These are phyloP conservation scores for Cutaneotrichosporon sp. DNA, from an alignment of 1,284 basidiomycete genomes.

Conservation along the genomic window DNA sequence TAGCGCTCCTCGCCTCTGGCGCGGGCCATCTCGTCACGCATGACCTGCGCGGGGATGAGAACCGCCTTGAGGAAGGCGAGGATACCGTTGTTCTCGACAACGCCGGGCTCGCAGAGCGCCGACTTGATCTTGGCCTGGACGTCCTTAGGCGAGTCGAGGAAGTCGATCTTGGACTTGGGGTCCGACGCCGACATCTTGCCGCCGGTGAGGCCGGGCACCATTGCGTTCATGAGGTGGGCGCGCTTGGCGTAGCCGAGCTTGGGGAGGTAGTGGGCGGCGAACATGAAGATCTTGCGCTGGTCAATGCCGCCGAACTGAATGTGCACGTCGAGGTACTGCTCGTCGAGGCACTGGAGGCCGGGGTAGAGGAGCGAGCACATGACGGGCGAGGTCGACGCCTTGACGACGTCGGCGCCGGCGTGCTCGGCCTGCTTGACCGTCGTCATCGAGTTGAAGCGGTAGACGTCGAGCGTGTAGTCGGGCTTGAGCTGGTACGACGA, in stretches of 20 bases:
- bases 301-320: conserved; percentile 99
- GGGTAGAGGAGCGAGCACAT: conserved; percentile 94
- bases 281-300: conserved; percentile 99
- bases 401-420: conserved; percentile 99
- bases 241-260: conserved; percentile 91
- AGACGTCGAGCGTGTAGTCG: conserved; percentile 95
- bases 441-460: conserved; percentile 81
- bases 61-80: conserved; percentile 87
- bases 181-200: conserved; percentile 99
- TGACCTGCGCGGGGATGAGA: conserved; percentile 80
- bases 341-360: conserved; percentile 93
- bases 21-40: conserved; percentile 63
- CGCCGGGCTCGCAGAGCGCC: conserved; percentile 95
- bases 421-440: conserved; percentile 97
- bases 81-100: conserved; percentile 84
- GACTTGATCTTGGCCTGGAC: conserved; percentile 88
- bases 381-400: conserved; percentile 90
- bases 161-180: conserved; percentile 96
- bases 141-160: conserved; percentile 82
- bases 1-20: conserved; percentile 39
- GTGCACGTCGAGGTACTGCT: conserved; percentile 93
- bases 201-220: conserved; percentile 93
- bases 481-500: conserved; percentile 77
- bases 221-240: conserved; percentile 96
- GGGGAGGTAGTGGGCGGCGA: conserved; percentile 93